Evolutionary conservation across 345 rosid genomes (phyloP).

Genomic region (Corchorus capsularis): DNA sequence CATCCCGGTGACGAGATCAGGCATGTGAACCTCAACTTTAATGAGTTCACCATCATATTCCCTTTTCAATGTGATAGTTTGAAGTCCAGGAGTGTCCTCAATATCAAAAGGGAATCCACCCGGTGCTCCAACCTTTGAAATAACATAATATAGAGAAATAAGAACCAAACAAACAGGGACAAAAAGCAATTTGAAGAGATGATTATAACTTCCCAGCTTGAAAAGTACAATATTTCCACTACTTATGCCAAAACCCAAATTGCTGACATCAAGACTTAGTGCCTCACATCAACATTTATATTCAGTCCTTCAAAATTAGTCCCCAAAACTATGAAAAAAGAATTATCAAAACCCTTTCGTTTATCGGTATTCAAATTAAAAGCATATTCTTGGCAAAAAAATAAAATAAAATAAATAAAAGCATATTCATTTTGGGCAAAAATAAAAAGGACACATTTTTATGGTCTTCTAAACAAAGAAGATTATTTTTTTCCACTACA

Average conservation of each 20-base stretch:
- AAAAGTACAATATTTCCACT: too few species aligned
- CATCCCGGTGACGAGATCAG: constrained; percentile 73
- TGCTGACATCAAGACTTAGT: not conserved
- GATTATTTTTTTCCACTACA: not conserved
- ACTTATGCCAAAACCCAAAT: not conserved
- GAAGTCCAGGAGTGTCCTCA: constrained; percentile 70
- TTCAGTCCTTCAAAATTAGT: not conserved
- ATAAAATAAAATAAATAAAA: not conserved
- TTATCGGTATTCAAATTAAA: not conserved
- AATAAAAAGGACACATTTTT: too few species aligned
- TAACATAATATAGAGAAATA: not conserved
- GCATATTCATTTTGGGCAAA: not conserved
- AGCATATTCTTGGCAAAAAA: too few species aligned
- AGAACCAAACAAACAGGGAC: not conserved
- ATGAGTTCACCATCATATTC: constrained; percentile 70
- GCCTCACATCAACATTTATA: too few species aligned
- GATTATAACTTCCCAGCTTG: not conserved
- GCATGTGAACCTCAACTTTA: constrained; percentile 79
- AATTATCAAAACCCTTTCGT: not conserved
- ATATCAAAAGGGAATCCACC: constrained; percentile 74
- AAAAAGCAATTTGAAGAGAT: not conserved
- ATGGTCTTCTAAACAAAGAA: not conserved
- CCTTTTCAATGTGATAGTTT: constrained; percentile 58
- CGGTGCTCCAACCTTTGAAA: constrained; percentile 54
- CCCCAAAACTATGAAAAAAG: not conserved